Evolutionary conservation across 1,139 yeast species (phyloP), one percentile per base, ranked within the genome.

Genomic region (Casaregolazyma lundiana): DNA sequence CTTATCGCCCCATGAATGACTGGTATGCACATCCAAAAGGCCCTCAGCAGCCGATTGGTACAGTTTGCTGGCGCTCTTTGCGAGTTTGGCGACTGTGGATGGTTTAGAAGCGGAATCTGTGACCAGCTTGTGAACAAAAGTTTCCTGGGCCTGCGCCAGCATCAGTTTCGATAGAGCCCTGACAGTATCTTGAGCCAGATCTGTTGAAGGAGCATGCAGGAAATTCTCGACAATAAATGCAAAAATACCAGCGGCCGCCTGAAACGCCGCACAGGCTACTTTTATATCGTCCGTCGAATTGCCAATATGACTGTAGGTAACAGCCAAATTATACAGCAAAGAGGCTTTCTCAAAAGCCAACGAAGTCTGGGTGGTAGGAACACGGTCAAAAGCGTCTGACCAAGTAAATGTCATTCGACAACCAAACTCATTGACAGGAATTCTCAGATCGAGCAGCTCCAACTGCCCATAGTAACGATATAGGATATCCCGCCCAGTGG

Each of bases 311-410:
- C 81, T 75, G 43, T 80, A 70, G 3, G 74, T 56, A 1, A 78
- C 72, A 0, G 85, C 96, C 43, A 83, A 66, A 59, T 90, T 90
- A 71, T 82, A 92, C 48, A 92, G 69, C 1, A 84, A 69, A 24
- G 87, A 80, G 1, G 97, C 96, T 66, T 92, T 92, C 60, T 92
- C 98, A 61, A 86, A 90, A 0, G 96, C 90, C 44, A 88, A 62
- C 1, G 86, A 79, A 56, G 73, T 75, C 59, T 82, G 88, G 0
- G 78, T 69, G 7, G 83, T 77, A 37, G 76, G 76, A 18, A 70
- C 65, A 47, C 72, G 74, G 4, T 74, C 64, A 59, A 80, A 83
- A 6, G 92, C 84, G 62, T 90, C 96, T 53, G 51, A 44, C 98
- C 98, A 92, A 0, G 79, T 75, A 64, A 90, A 90, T 44, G 77